Evolutionary conservation across 805 yeast genomes (phyloP).

Genomic region (Saturnispora quitensis): DNA sequence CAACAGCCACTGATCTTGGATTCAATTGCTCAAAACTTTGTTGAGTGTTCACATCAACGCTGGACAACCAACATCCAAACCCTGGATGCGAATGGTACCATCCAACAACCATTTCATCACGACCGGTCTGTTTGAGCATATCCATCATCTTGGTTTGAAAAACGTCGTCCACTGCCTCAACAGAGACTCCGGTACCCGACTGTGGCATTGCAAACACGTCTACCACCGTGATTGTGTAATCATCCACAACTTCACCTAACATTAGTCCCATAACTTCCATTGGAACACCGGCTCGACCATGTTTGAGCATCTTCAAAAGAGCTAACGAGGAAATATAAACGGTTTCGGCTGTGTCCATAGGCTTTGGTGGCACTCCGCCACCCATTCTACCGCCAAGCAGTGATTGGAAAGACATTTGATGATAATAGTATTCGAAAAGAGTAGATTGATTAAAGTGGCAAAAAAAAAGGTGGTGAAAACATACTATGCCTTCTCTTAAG

Average conservation of each 20-base stretch:
- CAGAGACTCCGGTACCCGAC: slow-evolving; percentile 92
- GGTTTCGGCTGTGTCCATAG: slow-evolving; percentile 88
- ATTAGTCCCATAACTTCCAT: slow-evolving; percentile 90
- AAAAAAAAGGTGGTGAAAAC: background rate
- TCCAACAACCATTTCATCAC: slow-evolving; percentile 98
- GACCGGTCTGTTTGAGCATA: slow-evolving; percentile 97
- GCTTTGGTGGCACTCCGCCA: slow-evolving; percentile 45
- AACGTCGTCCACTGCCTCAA: slow-evolving; percentile 98
- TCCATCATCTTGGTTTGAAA: slow-evolving; percentile 99
- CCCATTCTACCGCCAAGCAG: slow-evolving; percentile 27
- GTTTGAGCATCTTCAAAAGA: slow-evolving; percentile 90
- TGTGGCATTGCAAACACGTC: slow-evolving; percentile 99
- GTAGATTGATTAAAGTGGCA: slow-evolving; percentile 5
- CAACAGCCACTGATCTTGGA: slow-evolving; percentile 95
- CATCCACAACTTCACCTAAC: slow-evolving; percentile 98
- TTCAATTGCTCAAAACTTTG: slow-evolving; percentile 95
- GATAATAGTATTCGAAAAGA: background rate
- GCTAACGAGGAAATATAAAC: slow-evolving; percentile 95
- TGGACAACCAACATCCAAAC: slow-evolving; percentile 98
- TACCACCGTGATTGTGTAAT: slow-evolving; percentile 90
- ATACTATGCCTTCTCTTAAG: background rate
- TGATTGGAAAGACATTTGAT: slow-evolving; percentile 22
- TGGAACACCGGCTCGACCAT: slow-evolving; percentile 87
- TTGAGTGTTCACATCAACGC: slow-evolving; percentile 96
- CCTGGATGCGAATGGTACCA: slow-evolving; percentile 99